phyloP scores from a whole-genome alignment of 2,329 filamentous ascomycete species.

The Truncatella angustata region DNA sequence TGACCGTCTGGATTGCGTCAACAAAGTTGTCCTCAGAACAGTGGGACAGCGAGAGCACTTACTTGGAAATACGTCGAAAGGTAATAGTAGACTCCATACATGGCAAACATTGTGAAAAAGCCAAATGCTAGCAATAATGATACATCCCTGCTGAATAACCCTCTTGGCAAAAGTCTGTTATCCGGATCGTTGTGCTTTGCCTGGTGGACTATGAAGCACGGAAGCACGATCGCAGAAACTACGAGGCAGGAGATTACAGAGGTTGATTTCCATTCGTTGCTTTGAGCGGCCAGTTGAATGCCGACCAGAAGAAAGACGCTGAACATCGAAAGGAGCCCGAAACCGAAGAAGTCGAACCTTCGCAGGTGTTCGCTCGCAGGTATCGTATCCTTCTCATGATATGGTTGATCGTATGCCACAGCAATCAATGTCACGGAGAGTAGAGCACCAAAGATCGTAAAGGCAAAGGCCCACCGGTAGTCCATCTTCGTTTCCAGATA shows the following conservation, averaged over 20 bases:
- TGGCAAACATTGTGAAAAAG: conserved; percentile 12
- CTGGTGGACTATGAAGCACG: conserved; percentile 10
- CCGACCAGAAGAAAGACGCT: conserved; percentile 7
- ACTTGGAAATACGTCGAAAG: conserved; percentile 12
- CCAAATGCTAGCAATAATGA: conserved; percentile 11
- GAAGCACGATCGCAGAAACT: not conserved
- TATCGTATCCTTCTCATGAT: not conserved
- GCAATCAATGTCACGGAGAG: conserved; percentile 3
- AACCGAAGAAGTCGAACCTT: conserved; percentile 12
- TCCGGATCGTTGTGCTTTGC: conserved; percentile 3
- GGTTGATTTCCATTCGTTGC: conserved; percentile 3
- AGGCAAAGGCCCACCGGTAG: conserved; percentile 12
- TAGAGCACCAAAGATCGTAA: conserved; percentile 11
- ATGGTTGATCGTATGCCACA: conserved; percentile 6
- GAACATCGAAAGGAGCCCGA: conserved; percentile 4
- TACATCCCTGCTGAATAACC: conserved; percentile 7
- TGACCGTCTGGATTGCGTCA: conserved; percentile 2
- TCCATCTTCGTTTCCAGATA: conserved; percentile 12
- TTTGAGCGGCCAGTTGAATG: conserved; percentile 10
- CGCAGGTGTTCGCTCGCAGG: conserved; percentile 3
- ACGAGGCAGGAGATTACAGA: conserved; percentile 1
- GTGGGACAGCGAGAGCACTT: no score
- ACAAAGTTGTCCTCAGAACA: no score
- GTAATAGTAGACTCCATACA: conserved; percentile 13
- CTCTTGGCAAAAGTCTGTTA: conserved; percentile 6